Conservation (phyloP, 129 eudicot genomes). For the Silybum marianum region DNA sequence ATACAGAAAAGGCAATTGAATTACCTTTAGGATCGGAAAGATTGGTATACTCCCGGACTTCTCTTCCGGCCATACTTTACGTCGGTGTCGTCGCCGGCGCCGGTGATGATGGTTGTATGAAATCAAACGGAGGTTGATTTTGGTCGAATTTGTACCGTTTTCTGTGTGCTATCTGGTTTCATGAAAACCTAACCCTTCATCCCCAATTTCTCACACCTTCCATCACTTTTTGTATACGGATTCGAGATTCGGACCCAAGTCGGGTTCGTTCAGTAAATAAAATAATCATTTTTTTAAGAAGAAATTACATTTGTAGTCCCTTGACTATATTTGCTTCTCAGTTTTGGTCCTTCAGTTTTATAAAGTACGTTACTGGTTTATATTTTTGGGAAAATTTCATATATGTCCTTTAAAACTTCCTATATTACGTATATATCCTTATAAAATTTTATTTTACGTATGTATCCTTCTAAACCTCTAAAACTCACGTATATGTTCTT, state of each 20-base stretch:
- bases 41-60: constrained; percentile 95
- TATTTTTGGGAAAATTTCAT: too few species aligned
- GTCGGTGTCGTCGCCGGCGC: background rate
- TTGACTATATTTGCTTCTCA: too few species aligned
- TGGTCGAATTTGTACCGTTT: background rate
- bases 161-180: constrained; percentile 14
- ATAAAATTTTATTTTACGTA: too few species aligned
- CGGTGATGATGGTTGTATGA: constrained; percentile 6
- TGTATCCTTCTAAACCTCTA: too few species aligned
- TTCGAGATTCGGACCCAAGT: background rate
- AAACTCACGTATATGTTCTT: too few species aligned
- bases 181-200: background rate
- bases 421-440: too few species aligned
- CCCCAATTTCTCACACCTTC: background rate
- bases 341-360: background rate
- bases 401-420: too few species aligned
- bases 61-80: constrained; percentile 76
- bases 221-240: background rate
- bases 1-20: background rate
- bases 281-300: too few species aligned
- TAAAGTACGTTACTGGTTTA: too few species aligned
- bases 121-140: constrained; percentile 14
- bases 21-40: constrained; percentile 96
- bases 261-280: background rate
- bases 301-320: background rate